Conservation (phyloP, 306 rosid genomes). For the Abrus precatorius region DNA sequence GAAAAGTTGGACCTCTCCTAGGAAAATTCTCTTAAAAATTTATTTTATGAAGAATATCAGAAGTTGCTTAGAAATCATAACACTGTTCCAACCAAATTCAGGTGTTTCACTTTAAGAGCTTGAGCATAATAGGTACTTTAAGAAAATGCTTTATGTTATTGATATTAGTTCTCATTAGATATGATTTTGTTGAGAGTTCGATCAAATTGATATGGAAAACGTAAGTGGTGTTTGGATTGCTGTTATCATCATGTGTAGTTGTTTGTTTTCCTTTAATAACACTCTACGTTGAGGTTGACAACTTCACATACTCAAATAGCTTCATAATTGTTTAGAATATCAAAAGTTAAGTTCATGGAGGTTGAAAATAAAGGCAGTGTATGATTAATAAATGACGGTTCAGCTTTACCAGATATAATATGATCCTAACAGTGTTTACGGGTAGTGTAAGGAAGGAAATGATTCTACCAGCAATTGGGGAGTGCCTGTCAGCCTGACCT, state of each 20-base stretch:
- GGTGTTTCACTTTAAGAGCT: neutral
- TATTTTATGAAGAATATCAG: neutral
- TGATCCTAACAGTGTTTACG: neutral
- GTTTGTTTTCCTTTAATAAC: neutral
- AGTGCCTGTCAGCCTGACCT: no score
- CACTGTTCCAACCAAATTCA: neutral
- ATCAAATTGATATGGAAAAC: neutral
- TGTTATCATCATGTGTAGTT: neutral
- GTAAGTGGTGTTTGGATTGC: conserved; percentile 2
- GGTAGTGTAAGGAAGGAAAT: no score
- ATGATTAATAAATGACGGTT: neutral
- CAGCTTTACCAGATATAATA: neutral
- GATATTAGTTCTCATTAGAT: neutral
- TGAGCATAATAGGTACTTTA: neutral
- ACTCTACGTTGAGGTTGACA: neutral
- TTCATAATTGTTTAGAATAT: neutral
- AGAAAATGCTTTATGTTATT: neutral
- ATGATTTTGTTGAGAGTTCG: neutral
- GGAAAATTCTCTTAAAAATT: neutral
- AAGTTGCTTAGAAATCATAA: neutral
- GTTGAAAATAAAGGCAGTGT: neutral
- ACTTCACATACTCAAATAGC: neutral
- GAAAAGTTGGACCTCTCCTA: neutral
- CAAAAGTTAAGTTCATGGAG: neutral
- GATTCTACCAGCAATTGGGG: no score